These are phyloP conservation scores for Trypanosoma cruzi DNA, from an alignment of 208 protist species.

Conservation along the genomic window DNA sequence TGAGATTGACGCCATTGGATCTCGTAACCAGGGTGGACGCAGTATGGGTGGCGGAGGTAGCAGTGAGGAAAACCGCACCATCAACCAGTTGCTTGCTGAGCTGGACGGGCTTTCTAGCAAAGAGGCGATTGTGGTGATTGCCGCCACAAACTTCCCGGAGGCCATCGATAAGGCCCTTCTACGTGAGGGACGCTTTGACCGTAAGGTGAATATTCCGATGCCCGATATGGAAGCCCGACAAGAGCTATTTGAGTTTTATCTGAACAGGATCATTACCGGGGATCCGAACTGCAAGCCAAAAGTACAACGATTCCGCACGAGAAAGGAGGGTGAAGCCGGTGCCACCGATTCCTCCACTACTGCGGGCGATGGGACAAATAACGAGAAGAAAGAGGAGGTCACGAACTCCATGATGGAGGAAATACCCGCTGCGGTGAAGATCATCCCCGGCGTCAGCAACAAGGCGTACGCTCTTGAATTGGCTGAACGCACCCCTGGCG, in stretches of 20 bases:
- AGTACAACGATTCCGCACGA: constrained; percentile 73
- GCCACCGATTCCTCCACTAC: constrained; percentile 12
- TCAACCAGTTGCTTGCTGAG: constrained; percentile 97
- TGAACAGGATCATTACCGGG: constrained; percentile 87
- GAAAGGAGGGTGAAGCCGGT: constrained; percentile 46
- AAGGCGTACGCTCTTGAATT: constrained; percentile 69
- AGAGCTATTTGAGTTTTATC: constrained; percentile 93
- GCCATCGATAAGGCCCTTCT: constrained; percentile 94
- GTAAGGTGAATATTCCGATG: constrained; percentile 93
- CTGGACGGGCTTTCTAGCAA: constrained; percentile 95
- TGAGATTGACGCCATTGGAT: constrained; percentile 99
- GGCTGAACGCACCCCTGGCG: constrained; percentile 91
- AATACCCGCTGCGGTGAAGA: constrained; percentile 50
- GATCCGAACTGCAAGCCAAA: constrained; percentile 87
- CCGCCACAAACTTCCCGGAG: constrained; percentile 97
- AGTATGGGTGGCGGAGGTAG: constrained; percentile 86
- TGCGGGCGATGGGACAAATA: not conserved
- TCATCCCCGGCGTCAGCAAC: constrained; percentile 84
- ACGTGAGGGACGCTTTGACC: constrained; percentile 93
- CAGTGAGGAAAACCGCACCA: constrained; percentile 95
- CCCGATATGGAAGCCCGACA: constrained; percentile 83
- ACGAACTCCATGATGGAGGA: constrained; percentile 37
- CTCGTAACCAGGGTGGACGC: constrained; percentile 77
- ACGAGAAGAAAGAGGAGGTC: constrained; percentile 25
- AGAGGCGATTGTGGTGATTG: constrained; percentile 96